Conservation (phyloP, 208 protist species). For the Tritrichomonas foetus region DNA sequence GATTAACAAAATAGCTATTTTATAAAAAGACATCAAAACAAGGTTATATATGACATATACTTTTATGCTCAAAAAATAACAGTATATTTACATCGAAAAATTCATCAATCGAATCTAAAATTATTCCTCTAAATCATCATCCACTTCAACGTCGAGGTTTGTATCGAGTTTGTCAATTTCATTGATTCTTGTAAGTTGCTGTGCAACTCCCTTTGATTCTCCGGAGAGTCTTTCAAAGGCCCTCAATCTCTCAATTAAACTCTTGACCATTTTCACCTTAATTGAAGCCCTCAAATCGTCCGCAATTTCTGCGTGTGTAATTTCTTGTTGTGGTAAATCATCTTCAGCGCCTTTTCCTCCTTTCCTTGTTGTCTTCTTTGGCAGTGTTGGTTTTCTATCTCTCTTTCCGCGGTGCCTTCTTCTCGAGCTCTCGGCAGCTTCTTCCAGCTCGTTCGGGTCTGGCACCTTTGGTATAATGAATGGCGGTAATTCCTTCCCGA, state of each 20-base stretch:
- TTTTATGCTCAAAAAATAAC: too few species aligned
- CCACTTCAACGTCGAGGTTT: conserved; percentile 22
- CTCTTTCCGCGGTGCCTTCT: background rate
- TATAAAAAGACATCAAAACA: too few species aligned
- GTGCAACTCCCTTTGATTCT: background rate
- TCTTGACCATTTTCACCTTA: background rate
- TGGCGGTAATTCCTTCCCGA: background rate
- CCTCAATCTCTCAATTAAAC: background rate
- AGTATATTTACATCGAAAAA: too few species aligned
- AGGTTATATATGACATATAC: too few species aligned
- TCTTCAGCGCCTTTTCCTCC: background rate
- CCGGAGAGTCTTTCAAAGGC: background rate
- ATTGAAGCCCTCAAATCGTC: background rate
- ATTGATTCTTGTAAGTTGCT: conserved; percentile 34
- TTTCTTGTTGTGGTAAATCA: background rate
- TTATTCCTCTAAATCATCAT: background rate
- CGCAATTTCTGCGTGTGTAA: background rate
- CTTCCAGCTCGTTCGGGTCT: background rate
- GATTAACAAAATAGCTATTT: too few species aligned
- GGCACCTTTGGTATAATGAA: background rate
- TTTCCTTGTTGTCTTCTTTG: background rate
- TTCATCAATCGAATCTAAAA: background rate
- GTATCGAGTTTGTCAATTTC: conserved; percentile 14
- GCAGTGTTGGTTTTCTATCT: background rate
- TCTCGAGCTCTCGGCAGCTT: background rate